Base-by-base conservation (phyloP, 805 yeast species). In the Vanderwaltozyma tropicalis region DNA sequence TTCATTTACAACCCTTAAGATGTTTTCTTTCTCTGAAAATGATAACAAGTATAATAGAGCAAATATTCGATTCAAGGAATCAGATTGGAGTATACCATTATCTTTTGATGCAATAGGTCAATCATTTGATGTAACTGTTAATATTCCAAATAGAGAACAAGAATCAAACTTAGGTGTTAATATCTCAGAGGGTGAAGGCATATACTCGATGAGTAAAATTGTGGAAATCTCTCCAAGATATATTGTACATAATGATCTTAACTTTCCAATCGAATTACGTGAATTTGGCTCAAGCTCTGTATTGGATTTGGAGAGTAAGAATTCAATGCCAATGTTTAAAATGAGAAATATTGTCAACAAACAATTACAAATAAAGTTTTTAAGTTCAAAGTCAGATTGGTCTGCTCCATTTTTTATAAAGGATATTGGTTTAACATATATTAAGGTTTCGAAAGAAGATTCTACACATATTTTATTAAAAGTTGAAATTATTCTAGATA, bases 81-180 rank as follows among this genome's bases (percentile, higher is more conserved):
- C 95, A 0, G 66, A 68, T 6, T 72, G 83, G 73, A 81, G 95
- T 45, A 55, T 66, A 1, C 83, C 85, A 2, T 65, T 85, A 34
- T 79, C 94, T 54, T 77, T 92, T 50, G 96, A 88, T 53, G 94
- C 95, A 3, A 71, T 89, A 39, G 98, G 98, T 0, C 89, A 87
- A 45, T 66, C 77, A 1, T 69, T 72, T 31, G 95, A 77, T 39
- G 63, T 72, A 3, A 59, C 62, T 3, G 56, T 77, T 38, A 72
- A 72, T 27, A 47, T 75, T 1, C 62, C 67, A 28, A 72, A 71
- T 11, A 71, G 58, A 57, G 57, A 75, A 57, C 50, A 55, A 53
- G 95, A 87, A 50, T 74, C 76, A 42, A 78, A 81, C 50, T 62
- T 88, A 11, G 97, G 97, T 12, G 60, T 88, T 20, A 67, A 73